A percentile compares a stretch with the other conserved stretches of the same genome.
Conservation (phyloP, 495 filamentous ascomycete genomes). For the Annulohypoxylon bovei region DNA sequence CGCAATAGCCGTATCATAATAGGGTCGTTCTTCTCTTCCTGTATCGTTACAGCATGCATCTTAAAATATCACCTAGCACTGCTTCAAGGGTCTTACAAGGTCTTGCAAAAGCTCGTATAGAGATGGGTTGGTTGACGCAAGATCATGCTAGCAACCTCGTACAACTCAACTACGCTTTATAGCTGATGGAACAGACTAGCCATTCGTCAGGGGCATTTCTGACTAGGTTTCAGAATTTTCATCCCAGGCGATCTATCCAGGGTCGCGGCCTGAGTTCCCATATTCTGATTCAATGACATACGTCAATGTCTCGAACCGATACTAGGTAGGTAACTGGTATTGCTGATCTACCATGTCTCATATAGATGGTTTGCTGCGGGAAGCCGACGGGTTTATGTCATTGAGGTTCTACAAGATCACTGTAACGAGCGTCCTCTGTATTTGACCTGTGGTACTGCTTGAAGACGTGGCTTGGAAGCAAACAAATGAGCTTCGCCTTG, state of each 20-base stretch:
- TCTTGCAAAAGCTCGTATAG: neutral
- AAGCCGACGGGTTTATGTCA: constrained; percentile 14
- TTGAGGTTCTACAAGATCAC: constrained; percentile 12
- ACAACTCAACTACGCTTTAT: neutral
- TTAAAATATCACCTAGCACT: neutral
- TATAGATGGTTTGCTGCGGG: neutral
- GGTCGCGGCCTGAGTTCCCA: neutral
- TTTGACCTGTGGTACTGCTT: neutral
- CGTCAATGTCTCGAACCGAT: neutral
- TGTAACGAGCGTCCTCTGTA: neutral
- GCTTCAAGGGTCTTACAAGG: neutral
- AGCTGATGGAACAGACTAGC: neutral
- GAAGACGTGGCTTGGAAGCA: constrained; percentile 10
- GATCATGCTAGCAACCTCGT: constrained; percentile 17
- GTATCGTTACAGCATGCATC: neutral
- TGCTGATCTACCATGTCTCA: neutral
- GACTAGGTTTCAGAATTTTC: too few relatives aligned
- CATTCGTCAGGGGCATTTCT: neutral
- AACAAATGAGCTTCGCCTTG: constrained; percentile 4
- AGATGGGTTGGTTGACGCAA: neutral
- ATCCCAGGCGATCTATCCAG: neutral
- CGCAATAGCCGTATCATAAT: too few relatives aligned
- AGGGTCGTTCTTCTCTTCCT: too few relatives aligned
- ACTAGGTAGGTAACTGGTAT: neutral
- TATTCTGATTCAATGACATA: neutral